Evolutionary conservation across 495 filamentous ascomycete species (phyloP).

Genomic region (Penicillium canariense): DNA sequence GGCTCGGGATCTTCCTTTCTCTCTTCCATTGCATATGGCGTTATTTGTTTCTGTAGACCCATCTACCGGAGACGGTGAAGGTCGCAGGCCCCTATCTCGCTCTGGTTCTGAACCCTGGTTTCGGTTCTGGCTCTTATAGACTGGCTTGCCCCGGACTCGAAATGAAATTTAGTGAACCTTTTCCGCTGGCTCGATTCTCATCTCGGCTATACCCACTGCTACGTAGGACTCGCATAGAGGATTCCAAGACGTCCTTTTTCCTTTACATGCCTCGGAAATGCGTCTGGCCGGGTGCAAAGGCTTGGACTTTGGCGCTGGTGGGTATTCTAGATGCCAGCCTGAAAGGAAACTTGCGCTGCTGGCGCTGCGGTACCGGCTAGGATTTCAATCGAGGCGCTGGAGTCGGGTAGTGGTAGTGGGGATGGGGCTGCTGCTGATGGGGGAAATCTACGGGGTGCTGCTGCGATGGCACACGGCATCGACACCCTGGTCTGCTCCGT

Average conservation of each 20-base stretch:
- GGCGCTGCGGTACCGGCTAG: background rate
- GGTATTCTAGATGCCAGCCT: background rate
- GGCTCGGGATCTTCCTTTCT: background rate
- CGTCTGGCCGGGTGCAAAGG: background rate
- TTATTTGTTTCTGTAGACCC: slow-evolving; percentile 1
- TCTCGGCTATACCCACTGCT: no score
- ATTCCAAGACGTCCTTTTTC: background rate
- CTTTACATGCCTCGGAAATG: no score
- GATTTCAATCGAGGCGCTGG: background rate
- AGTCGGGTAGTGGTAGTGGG: no score
- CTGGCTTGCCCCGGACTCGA: no score
- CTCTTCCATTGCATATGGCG: slow-evolving; percentile 10
- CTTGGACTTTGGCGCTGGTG: background rate
- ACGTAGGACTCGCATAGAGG: no score
- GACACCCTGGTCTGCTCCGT: no score
- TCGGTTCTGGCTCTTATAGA: background rate
- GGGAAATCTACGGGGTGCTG: no score
- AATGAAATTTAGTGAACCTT: no score
- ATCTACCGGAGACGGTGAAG: slow-evolving; percentile 3
- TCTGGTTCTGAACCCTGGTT: background rate
- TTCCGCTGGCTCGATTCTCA: no score
- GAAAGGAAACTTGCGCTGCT: background rate
- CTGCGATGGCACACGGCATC: no score
- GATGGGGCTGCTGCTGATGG: no score
- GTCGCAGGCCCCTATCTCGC: background rate